A percentile compares a stretch with the other conserved stretches of the same genome.
Evolutionary conservation across 1,284 basidiomycete species (phyloP).

Genomic region (Cystobasidium slooffiae): DNA sequence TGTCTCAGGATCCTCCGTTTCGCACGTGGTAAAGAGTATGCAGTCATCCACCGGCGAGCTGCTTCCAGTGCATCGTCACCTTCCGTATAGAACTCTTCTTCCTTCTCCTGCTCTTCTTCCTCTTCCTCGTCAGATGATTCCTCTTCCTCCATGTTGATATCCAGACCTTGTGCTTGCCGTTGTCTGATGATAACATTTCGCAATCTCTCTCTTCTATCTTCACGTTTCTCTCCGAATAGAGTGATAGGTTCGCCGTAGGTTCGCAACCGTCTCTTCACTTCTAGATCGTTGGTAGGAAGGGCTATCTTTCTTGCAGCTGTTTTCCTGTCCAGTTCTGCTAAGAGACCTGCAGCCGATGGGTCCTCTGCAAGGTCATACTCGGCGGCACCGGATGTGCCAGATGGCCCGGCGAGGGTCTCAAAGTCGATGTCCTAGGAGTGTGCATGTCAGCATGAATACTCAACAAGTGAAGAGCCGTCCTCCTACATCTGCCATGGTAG

Average conservation of each 20-base stretch:
- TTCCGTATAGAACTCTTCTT: slow-evolving; percentile 96
- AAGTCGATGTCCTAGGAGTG: slow-evolving; percentile 32
- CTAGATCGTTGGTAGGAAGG: slow-evolving; percentile 93
- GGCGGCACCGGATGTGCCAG: slow-evolving; percentile 25
- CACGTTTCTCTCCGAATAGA: slow-evolving; percentile 84
- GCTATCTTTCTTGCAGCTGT: slow-evolving; percentile 91
- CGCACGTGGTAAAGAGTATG: slow-evolving; percentile 93
- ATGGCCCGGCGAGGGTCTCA: slow-evolving; percentile 39
- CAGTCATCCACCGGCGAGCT: slow-evolving; percentile 80
- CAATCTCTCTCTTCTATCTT: slow-evolving; percentile 81
- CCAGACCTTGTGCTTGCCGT: slow-evolving; percentile 72
- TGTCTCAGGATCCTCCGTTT: slow-evolving; percentile 87
- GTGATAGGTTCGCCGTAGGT: slow-evolving; percentile 96
- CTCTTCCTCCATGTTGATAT: slow-evolving; percentile 49
- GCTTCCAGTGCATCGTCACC: slow-evolving; percentile 83
- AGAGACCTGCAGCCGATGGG: slow-evolving; percentile 30
- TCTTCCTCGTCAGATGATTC: slow-evolving; percentile 25
- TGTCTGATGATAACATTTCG: slow-evolving; percentile 84
- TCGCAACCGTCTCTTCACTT: slow-evolving; percentile 83
- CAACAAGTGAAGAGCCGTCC: too few species aligned
- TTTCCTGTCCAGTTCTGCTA: slow-evolving; percentile 82
- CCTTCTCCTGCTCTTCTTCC: slow-evolving; percentile 59
- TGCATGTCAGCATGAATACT: background rate
- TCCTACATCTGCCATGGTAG: slow-evolving; percentile 20
- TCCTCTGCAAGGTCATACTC: slow-evolving; percentile 41